Base-by-base conservation (phyloP, 1,284 basidiomycete species). In the Uromyces viciae-fabae region DNA sequence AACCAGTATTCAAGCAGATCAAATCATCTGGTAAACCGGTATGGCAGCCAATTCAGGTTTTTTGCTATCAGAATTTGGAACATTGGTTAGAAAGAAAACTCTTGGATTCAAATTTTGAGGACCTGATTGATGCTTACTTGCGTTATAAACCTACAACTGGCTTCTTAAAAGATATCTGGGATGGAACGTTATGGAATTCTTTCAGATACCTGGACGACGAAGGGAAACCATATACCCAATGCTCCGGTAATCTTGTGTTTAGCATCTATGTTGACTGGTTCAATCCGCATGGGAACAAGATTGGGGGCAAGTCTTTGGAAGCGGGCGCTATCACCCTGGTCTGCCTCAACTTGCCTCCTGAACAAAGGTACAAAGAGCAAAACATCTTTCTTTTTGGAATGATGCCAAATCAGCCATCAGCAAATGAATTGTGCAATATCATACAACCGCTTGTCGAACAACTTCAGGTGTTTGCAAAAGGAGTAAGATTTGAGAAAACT, bases 211-310 rank as follows among this genome's bases (percentile, higher is more conserved):
- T 38, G 11, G 40, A 38, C 60, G 40, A 31, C 22, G 60, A 15
- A 15, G 33, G 54, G 33, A 31, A 40, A 60, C 54, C 36, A 17
- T 75, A 62, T 58, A 75, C 74, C 33, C 17, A 40, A 22, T 43
- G 19, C 11, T 60, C 54, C 43, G 74, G 74, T 11, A 58, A 75
- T 40, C 56, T 75, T 46, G 54, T 64, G 9, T 75, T 75, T 54
- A 58, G 72, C 38, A 14, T 75, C n/a, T 38, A 75, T n/a, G 33
- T 56, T 43, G 43, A 74, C 54, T 74, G 72, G 72, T 74, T 74
- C 40, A 74, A 74, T 25, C 72, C 72, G 28, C 52, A 56, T 56
- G 72, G 72, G 3, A 66, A 66, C 33, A 31, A 66, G 62, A 66
- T 36, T 5, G 62, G 62, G 5, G 31, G 38, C 19, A 33, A 31